A percentile compares a stretch with the other conserved stretches of the same genome.
phyloP scores from a whole-genome alignment of 805 yeast species.

The Torulaspora gathmanii region DNA sequence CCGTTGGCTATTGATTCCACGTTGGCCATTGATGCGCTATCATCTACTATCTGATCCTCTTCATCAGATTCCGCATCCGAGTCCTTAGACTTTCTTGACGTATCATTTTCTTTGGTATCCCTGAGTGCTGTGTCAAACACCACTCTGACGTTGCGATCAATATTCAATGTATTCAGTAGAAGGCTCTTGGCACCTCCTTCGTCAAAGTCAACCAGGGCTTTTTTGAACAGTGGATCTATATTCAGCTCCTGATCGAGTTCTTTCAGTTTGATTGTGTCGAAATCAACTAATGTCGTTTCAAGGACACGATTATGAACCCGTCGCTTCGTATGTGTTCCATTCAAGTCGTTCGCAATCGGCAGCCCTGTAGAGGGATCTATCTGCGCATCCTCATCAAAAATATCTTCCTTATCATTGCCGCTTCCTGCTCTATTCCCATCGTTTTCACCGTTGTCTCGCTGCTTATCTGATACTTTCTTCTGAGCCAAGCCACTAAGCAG shows the following conservation, averaged over 20 bases:
- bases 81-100: conserved; percentile 16
- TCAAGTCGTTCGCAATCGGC: conserved; percentile 29
- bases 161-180: conserved; percentile 54
- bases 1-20: not conserved
- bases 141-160: conserved; percentile 51
- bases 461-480: conserved; percentile 30
- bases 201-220: conserved; percentile 71
- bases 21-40: not conserved
- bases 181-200: conserved; percentile 79
- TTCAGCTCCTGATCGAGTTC: conserved; percentile 59
- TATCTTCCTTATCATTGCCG: conserved; percentile 21
- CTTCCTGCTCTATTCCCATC: conserved; percentile 26
- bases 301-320: conserved; percentile 32
- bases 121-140: conserved; percentile 57
- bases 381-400: conserved; percentile 22
- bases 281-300: conserved; percentile 47
- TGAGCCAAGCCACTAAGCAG: conserved; percentile 70
- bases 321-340: conserved; percentile 20
- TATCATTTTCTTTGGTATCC: conserved; percentile 19
- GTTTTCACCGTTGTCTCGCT: conserved; percentile 7
- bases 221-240: conserved; percentile 71
- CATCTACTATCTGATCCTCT: conserved; percentile 12
- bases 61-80: conserved; percentile 14
- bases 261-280: conserved; percentile 48
- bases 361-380: conserved; percentile 36